These are phyloP conservation scores for Bruguiera hainesii DNA, from an alignment of 441 rosid species.

Conservation along the genomic window DNA sequence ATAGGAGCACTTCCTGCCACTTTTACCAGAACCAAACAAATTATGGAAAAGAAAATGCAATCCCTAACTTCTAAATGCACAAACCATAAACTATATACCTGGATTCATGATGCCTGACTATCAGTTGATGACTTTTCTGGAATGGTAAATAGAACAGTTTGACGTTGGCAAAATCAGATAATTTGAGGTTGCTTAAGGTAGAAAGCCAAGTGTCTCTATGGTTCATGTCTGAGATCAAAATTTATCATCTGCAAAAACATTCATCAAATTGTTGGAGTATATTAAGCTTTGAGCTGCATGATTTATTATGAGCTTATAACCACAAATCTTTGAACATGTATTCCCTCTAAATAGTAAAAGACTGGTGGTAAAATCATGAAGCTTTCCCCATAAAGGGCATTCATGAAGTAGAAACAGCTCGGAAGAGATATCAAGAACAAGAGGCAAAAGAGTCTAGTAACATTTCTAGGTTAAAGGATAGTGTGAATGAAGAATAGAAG, in stretches of 20 bases:
- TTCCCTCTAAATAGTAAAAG: too few relatives aligned
- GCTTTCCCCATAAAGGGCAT: too few relatives aligned
- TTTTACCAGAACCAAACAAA: constrained; percentile 9
- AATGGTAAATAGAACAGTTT: constrained; percentile 19
- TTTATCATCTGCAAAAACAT: background rate
- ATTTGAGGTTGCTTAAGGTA: background rate
- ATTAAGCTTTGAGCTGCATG: constrained; percentile 4
- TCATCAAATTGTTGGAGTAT: background rate
- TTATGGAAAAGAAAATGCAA: background rate
- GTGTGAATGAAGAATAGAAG: too few relatives aligned
- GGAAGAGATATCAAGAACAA: too few relatives aligned
- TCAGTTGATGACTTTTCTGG: constrained; percentile 31
- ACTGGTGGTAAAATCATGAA: too few relatives aligned
- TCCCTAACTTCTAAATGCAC: background rate
- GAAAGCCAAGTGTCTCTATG: background rate
- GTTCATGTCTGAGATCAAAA: constrained; percentile 4
- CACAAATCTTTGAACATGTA: background rate
- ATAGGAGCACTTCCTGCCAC: constrained; percentile 13
- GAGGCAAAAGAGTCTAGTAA: too few relatives aligned
- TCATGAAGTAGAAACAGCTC: too few relatives aligned
- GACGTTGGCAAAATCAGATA: constrained; percentile 10
- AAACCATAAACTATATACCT: constrained; percentile 34
- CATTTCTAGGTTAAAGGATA: too few relatives aligned
- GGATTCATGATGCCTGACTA: constrained; percentile 38
- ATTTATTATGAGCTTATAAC: background rate